phyloP scores from a whole-genome alignment of 2,329 filamentous ascomycete species.

The Nakataea oryzae region DNA sequence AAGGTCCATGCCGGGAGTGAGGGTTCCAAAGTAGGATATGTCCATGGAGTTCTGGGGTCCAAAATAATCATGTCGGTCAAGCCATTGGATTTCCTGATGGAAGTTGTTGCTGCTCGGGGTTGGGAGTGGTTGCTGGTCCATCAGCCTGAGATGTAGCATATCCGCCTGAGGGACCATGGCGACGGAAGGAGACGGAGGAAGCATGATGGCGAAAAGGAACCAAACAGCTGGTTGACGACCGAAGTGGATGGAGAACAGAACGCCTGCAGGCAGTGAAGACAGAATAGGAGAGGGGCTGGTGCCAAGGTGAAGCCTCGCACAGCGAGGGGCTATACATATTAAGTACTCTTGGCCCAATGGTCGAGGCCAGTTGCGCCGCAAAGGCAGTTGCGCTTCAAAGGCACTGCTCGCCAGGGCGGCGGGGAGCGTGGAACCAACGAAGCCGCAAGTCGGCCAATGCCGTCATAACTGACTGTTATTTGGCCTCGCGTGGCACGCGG shows the following conservation, averaged over 20 bases:
- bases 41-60: neutral
- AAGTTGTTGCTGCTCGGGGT: neutral
- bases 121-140: neutral
- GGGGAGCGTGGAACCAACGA: neutral
- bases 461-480: neutral
- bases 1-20: neutral
- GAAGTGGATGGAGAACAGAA: neutral
- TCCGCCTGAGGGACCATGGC: neutral
- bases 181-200: neutral
- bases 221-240: neutral
- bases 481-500: no score
- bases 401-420: neutral
- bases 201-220: no score
- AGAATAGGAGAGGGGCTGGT: no score
- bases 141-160: neutral
- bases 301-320: no score
- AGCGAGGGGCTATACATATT: no score
- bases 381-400: neutral
- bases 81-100: neutral
- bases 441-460: neutral
- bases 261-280: no score
- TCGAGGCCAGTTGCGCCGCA: neutral
- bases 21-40: neutral
- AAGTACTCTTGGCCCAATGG: no score
- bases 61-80: neutral